Conservation (phyloP, 2,329 filamentous ascomycete species). For the Aspergillus clavatus region DNA sequence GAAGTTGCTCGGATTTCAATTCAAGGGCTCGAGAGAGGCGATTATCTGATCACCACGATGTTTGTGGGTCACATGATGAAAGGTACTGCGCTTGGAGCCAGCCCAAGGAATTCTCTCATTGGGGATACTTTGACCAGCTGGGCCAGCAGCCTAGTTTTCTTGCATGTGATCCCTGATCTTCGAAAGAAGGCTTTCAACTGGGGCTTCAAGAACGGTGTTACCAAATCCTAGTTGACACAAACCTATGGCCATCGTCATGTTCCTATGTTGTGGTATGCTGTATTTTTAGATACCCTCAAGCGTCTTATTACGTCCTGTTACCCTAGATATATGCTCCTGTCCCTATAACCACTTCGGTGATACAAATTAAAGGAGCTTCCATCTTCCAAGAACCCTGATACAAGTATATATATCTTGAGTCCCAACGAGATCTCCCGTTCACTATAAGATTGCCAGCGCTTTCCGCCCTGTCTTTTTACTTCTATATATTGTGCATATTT, state of each 20-base stretch:
- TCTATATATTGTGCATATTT: too few species aligned
- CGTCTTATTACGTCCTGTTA: constrained; percentile 8
- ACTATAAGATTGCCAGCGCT: too few species aligned
- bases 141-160: constrained; percentile 50
- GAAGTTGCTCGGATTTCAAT: constrained; percentile 69
- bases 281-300: constrained; percentile 28
- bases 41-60: constrained; percentile 73
- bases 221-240: constrained; percentile 11
- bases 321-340: neutral
- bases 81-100: constrained; percentile 50
- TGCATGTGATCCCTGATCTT: constrained; percentile 55
- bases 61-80: constrained; percentile 69
- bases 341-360: neutral
- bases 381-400: too few species aligned
- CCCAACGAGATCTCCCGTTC: too few species aligned
- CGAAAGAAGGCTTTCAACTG: constrained; percentile 53
- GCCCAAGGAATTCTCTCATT: constrained; percentile 50
- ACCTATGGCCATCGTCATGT: constrained; percentile 9
- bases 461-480: too few species aligned
- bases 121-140: constrained; percentile 53
- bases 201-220: constrained; percentile 52
- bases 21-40: constrained; percentile 69
- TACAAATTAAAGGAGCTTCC: neutral
- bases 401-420: too few species aligned
- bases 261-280: constrained; percentile 14